Evolutionary conservation across 352 stramenopile genomes (phyloP).

Genomic region (Phytophthora syringae): DNA sequence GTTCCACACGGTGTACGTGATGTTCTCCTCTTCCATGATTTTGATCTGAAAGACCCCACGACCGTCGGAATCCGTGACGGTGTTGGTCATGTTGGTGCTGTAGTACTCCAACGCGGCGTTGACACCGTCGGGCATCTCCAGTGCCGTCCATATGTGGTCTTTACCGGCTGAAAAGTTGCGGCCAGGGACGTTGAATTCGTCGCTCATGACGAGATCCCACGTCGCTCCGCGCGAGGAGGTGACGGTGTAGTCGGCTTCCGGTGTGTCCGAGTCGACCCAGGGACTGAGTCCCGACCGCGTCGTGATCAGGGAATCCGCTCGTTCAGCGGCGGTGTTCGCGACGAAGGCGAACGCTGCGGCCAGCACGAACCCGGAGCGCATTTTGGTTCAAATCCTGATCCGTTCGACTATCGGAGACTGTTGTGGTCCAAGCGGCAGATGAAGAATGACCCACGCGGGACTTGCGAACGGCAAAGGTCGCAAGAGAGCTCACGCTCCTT

Average conservation of each 20-base stretch:
- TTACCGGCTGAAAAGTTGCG: conserved; percentile 51
- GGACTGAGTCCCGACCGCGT: conserved; percentile 42
- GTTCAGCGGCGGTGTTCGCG: conserved; percentile 7
- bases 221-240: conserved; percentile 54
- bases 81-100: conserved; percentile 77
- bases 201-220: conserved; percentile 77
- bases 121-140: conserved; percentile 48
- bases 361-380: conserved; percentile 15
- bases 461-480: conserved; percentile 24
- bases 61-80: conserved; percentile 41
- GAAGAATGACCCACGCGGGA: conserved; percentile 24
- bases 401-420: conserved; percentile 10
- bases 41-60: conserved; percentile 47
- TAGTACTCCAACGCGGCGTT: conserved; percentile 91
- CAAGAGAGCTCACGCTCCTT: background rate
- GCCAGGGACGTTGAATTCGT: conserved; percentile 71
- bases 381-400: conserved; percentile 5
- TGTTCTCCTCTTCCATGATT: conserved; percentile 45
- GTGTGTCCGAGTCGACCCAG: conserved; percentile 53
- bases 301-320: conserved; percentile 32
- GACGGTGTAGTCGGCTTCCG: conserved; percentile 27
- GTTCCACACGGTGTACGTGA: conserved; percentile 54
- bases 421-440: background rate
- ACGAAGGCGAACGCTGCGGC: conserved; percentile 2
- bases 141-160: conserved; percentile 87